phyloP scores from a whole-genome alignment of 306 rosid species.

The Lupinus albus region DNA sequence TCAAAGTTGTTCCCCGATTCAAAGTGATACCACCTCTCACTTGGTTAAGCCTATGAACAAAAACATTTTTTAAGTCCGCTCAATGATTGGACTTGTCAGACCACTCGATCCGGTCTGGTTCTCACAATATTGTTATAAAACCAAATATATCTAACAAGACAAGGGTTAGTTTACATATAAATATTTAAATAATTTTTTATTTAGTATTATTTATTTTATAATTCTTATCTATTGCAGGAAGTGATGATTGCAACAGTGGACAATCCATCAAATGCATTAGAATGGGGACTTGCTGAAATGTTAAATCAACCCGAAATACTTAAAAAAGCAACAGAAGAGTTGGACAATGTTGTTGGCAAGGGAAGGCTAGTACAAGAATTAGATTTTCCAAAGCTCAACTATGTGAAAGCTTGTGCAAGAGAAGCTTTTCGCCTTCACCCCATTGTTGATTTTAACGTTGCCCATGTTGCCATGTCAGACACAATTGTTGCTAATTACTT shows the following conservation, averaged over 20 bases:
- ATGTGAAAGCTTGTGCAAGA: slow-evolving; percentile 40
- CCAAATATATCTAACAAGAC: too few relatives aligned
- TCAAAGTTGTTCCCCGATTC: too few relatives aligned
- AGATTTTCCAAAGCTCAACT: slow-evolving; percentile 43
- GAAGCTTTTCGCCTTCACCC: slow-evolving; percentile 50
- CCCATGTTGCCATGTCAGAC: slow-evolving; percentile 42
- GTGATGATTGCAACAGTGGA: slow-evolving; percentile 36
- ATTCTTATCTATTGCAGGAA: slow-evolving; percentile 30
- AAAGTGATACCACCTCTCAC: too few relatives aligned
- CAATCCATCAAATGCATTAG: slow-evolving; percentile 41
- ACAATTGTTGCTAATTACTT: slow-evolving; percentile 41
- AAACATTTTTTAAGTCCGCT: too few relatives aligned
- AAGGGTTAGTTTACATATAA: too few relatives aligned
- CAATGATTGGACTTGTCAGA: too few relatives aligned
- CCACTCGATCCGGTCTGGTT: too few relatives aligned
- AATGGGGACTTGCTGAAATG: slow-evolving; percentile 50
- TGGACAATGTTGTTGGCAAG: slow-evolving; percentile 41
- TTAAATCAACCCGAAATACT: slow-evolving; percentile 40
- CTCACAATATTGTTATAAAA: too few relatives aligned
- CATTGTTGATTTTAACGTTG: slow-evolving; percentile 30
- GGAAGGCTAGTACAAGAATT: slow-evolving; percentile 45
- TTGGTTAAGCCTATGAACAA: too few relatives aligned
- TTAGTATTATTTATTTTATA: too few relatives aligned
- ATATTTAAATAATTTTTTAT: too few relatives aligned
- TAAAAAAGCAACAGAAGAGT: slow-evolving; percentile 38